phyloP scores from a whole-genome alignment of 2,329 filamentous ascomycete species.

The Canariomyces notabilis region DNA sequence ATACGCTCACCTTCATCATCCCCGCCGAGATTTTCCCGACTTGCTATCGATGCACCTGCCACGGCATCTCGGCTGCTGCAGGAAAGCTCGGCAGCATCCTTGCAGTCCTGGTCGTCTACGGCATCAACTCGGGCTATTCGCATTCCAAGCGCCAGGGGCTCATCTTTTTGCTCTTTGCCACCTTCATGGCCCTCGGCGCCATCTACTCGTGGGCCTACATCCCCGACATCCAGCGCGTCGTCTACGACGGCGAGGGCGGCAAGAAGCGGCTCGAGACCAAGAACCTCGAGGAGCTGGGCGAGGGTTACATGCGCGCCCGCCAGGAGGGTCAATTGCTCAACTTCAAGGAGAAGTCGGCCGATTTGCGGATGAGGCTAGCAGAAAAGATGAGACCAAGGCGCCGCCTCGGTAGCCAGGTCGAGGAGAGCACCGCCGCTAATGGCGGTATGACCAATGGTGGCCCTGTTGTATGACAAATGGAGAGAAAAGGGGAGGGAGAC shows the following conservation, averaged over 20 bases:
- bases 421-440: too few relatives aligned
- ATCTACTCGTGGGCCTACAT: slow-evolving; percentile 49
- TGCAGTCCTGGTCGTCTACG: slow-evolving; percentile 46
- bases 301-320: slow-evolving; percentile 41
- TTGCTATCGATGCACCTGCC: slow-evolving; percentile 56
- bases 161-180: slow-evolving; percentile 47
- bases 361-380: slow-evolving; percentile 32
- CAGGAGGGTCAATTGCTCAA: slow-evolving; percentile 42
- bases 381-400: slow-evolving; percentile 30
- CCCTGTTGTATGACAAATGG: too few relatives aligned
- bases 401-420: too few relatives aligned
- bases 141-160: slow-evolving; percentile 42
- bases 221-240: slow-evolving; percentile 42
- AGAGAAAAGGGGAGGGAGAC: too few relatives aligned
- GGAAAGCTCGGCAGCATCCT: slow-evolving; percentile 55
- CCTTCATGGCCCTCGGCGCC: slow-evolving; percentile 45
- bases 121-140: slow-evolving; percentile 42
- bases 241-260: slow-evolving; percentile 26
- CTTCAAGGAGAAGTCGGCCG: slow-evolving; percentile 39
- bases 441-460: too few relatives aligned
- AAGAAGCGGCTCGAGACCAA: slow-evolving; percentile 36
- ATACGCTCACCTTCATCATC: slow-evolving; percentile 59
- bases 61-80: slow-evolving; percentile 56
- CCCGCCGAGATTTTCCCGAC: slow-evolving; percentile 62
- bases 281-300: slow-evolving; percentile 47